These are phyloP conservation scores for Trichoderma hamatum DNA, from an alignment of 2,329 filamentous ascomycete species.

Conservation along the genomic window DNA sequence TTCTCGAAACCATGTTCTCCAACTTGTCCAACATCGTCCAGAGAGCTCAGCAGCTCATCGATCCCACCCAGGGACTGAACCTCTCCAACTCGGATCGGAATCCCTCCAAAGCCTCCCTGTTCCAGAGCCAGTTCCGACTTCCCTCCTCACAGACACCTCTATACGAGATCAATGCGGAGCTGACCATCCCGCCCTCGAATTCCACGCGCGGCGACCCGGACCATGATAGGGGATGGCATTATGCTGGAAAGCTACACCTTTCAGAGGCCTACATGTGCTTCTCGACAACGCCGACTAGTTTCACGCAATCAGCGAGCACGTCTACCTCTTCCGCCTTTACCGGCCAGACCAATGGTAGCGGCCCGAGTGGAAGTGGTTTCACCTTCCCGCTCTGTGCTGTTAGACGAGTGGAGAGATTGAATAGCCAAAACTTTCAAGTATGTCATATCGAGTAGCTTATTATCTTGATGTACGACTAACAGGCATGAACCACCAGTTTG, in stretches of 20 bases:
- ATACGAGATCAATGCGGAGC: slow-evolving; percentile 94
- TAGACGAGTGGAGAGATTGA: slow-evolving; percentile 85
- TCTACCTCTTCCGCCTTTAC: slow-evolving; percentile 83
- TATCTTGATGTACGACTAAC: background rate
- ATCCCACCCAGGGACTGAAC: slow-evolving; percentile 77
- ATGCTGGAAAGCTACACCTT: slow-evolving; percentile 88
- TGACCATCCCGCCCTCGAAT: slow-evolving; percentile 79
- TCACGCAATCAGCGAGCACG: slow-evolving; percentile 76
- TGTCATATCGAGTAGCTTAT: background rate
- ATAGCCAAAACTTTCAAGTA: slow-evolving; percentile 84
- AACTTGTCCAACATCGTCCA: slow-evolving; percentile 80
- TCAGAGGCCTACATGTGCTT: slow-evolving; percentile 97
- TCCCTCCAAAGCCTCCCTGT: slow-evolving; percentile 88
- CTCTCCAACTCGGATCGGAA: slow-evolving; percentile 75
- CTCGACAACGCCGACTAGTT: slow-evolving; percentile 89
- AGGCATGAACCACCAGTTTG: slow-evolving; percentile 60
- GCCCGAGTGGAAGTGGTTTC: slow-evolving; percentile 93
- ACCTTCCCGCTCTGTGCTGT: slow-evolving; percentile 92
- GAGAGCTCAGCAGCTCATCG: slow-evolving; percentile 93
- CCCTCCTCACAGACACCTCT: slow-evolving; percentile 89
- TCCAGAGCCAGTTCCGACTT: slow-evolving; percentile 94
- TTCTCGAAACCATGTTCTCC: slow-evolving; percentile 57
- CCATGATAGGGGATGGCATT: slow-evolving; percentile 77
- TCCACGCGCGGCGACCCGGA: slow-evolving; percentile 71
- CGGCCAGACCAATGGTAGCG: slow-evolving; percentile 88